Evolutionary conservation across 2,329 filamentous ascomycete genomes (phyloP), one percentile per base, ranked within the genome.

Genomic region (Colletotrichum sp.): DNA sequence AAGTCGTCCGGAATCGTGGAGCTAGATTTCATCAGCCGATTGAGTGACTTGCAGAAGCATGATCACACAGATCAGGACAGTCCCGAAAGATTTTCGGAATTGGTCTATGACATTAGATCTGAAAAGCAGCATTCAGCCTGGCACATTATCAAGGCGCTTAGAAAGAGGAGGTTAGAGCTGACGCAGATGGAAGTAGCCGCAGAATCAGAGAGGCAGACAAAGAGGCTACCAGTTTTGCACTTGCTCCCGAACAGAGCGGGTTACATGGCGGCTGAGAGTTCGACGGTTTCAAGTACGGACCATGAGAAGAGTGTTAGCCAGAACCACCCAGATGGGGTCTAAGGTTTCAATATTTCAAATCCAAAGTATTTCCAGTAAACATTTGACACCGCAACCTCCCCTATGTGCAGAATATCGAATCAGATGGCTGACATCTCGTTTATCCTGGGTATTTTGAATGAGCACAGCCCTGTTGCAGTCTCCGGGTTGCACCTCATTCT

Each of bases 1-100:
- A 71, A 65, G 3, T 59, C 68, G 4, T 71, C 73, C 8, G 68
- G 73, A 7, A 75, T 75, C 30, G 43, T 67, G 8, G 68, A 75
- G 30, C 32, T 74, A 0, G 72, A 74, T 21, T 74, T 74, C 16
- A 61, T 68, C 1, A 59, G 26, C 26, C 61, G 67, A 12, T n/a
- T 74, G 12, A 62, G 61, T 26, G 67, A 74, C 5, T 32, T 70
- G 8, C 67, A 74, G 21, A 14, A 18, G 32, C 24, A n/a, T 7
- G 16, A 26, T 13, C 36, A 38, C 14, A 10, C 12, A 5, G 28
- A 55, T 16, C 13, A 30, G 9, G 38, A 38, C 3, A 16, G 7
- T 12, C 9, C 52, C 5, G 62, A 72, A 24, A 16, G 18, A n/a
- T 70, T 70, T n/a, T 48, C 58, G 9, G 56, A 63, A 3, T 32